Base-by-base conservation (phyloP, 2,329 filamentous ascomycete genomes). In the Ophiocordyceps camponoti-saundersi region DNA sequence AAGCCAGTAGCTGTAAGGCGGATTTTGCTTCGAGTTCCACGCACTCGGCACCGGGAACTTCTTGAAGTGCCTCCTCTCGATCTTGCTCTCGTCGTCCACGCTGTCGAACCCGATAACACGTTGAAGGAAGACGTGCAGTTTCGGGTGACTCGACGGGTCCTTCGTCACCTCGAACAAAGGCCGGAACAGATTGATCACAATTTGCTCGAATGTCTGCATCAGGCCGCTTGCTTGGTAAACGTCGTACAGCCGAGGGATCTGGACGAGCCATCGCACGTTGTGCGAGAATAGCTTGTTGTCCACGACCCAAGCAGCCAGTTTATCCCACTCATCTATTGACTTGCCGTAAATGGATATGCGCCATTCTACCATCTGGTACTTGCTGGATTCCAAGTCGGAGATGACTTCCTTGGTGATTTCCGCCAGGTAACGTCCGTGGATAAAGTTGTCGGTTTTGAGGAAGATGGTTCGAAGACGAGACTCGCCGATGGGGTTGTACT, bases 341-440 rank as follows among this genome's bases (percentile, higher is more conserved):
- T 87, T 85, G 51, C 92, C 92, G 57, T 98, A 98, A 52, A 98
- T 87, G 22, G 89, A 95, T 54, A 98, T 95, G 42, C 92, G 87
- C 89, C 93, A 98, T 67, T 98, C 92, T 1, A 92, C 92, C 85
- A 98, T 95, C 62, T 98, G 92, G 59, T 98, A 98, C 63, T 98
- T 98, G 75, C 89, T 95, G 44, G 90, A 94, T 63, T 98, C 92
- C 30, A 98, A 70, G 72, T 98, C 92, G 3, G 88, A 80, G 47
- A 98, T 95, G 51, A 98, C 92, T 64, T 98, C 92, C 58, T 95
- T 94, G 3, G 90, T 96, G 51, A 98, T 95, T 62, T 98, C 92
- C 1, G 92, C 92, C 42, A 98, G 70, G 60, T 98, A 98, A 45
- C 90, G 83, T 34, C 92, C 92, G 53, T 95, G 80, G 59, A 98